Percentiles rank a stretch among this genome's conserved stretches.
Conservation (phyloP, 176 grass and related monocot genomes). For the Lolium multiflorum region DNA sequence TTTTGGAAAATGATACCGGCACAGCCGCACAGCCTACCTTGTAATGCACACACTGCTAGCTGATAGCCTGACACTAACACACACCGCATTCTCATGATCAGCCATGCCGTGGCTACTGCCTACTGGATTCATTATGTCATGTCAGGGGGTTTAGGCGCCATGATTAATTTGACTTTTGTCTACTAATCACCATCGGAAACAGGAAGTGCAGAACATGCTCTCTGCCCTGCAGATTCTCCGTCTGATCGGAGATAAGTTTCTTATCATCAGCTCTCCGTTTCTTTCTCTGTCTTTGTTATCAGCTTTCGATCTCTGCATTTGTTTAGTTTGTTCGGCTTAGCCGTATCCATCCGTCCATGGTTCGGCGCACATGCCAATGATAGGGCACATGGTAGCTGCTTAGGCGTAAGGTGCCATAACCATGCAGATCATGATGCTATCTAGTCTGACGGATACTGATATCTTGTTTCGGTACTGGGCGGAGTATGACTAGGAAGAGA, state of each 20-base stretch:
- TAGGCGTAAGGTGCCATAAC: not conserved
- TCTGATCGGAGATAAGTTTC: constrained; percentile 27
- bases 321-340: constrained; percentile 30
- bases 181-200: constrained; percentile 30
- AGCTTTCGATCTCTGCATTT: not conserved
- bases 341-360: constrained; percentile 35
- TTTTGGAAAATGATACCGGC: no score
- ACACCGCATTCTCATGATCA: constrained; percentile 17
- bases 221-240: constrained; percentile 30
- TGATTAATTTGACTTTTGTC: constrained; percentile 33
- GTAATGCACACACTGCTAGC: not conserved
- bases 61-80: not conserved
- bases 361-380: constrained; percentile 45
- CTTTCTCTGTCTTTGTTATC: constrained; percentile 31
- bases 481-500: not conserved
- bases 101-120: constrained; percentile 14
- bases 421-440: constrained; percentile 31
- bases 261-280: constrained; percentile 1
- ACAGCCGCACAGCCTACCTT: no score
- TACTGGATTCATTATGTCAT: constrained; percentile 25
- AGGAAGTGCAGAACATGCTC: not conserved
- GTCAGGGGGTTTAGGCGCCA: not conserved
- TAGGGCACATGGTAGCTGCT: constrained; percentile 54
- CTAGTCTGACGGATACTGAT: not conserved
- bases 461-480: not conserved